Evolutionary conservation across 1,284 basidiomycete genomes (phyloP).

Genomic region (Schizophyllum commune): DNA sequence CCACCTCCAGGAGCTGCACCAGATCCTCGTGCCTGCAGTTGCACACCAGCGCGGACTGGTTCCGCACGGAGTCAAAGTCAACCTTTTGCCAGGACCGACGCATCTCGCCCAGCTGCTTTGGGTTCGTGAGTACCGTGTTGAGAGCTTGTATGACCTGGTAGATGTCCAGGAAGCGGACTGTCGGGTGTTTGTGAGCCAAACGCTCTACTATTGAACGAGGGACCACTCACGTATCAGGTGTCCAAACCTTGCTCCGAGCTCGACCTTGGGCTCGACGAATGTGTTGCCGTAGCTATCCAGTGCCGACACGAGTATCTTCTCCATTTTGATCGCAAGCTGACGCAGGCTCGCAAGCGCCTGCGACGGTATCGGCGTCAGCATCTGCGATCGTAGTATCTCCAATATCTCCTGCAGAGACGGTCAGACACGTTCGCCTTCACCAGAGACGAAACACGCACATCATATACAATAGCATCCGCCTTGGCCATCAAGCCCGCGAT

Average conservation of each 20-base stretch:
- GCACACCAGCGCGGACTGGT: slow-evolving; percentile 85
- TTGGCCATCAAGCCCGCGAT: slow-evolving; percentile 83
- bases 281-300: slow-evolving; percentile 78
- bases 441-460: slow-evolving; percentile 44
- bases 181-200: slow-evolving; percentile 11
- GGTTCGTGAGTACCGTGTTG: slow-evolving; percentile 77
- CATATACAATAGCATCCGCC: slow-evolving; percentile 82
- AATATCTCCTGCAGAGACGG: slow-evolving; percentile 62
- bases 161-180: slow-evolving; percentile 83
- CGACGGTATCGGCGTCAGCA: slow-evolving; percentile 69
- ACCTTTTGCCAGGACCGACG: slow-evolving; percentile 79
- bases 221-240: slow-evolving; percentile 71
- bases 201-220: slow-evolving; percentile 4
- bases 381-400: slow-evolving; percentile 74
- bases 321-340: slow-evolving; percentile 84
- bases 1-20: slow-evolving; percentile 74
- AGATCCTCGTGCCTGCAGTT: slow-evolving; percentile 86
- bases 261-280: slow-evolving; percentile 87
- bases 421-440: slow-evolving; percentile 3
- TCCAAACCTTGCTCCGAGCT: slow-evolving; percentile 80
- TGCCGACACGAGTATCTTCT: slow-evolving; percentile 75
- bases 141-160: slow-evolving; percentile 85
- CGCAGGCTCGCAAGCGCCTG: slow-evolving; percentile 63
- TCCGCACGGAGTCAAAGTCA: slow-evolving; percentile 83
- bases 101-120: slow-evolving; percentile 80